Base-by-base conservation (phyloP, 2,329 filamentous ascomycete genomes). In the Cucurbitaria berberidis region DNA sequence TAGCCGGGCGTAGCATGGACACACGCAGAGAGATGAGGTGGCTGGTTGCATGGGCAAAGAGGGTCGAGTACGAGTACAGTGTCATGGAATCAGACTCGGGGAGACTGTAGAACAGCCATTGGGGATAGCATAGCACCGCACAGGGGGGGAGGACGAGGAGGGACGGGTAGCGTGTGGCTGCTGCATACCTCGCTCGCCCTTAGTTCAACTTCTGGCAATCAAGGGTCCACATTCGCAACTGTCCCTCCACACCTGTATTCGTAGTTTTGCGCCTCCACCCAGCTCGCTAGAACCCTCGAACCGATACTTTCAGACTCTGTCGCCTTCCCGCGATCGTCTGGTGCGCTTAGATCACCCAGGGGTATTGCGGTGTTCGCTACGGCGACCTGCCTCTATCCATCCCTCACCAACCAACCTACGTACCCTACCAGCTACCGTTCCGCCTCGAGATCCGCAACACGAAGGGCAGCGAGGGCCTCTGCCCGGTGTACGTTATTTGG, bases 401-500 rank as follows among this genome's bases (percentile, higher is more conserved):
- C 36, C 19, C 36, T 43, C 49, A 46, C 35, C 39, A 44, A 40
- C 38, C 49, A 43, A 45, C 50, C 49, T 44, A 45, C 19, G 30
- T 42, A 52, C 53, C 60, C 35, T 42, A 52, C 53, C 60, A 56
- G 39, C 62, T 53, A n/a, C 51, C 57, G 38, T 45, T 42, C 48
- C 43, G 42, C 43, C 36, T 42, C 43, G 36, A 50, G 45, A 51
- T 54, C 48, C 54, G 54, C 55, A 64, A 40, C 52, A 57, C 46
- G 50, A 51, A 59, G 53, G n/a, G 45, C 55, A 60, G 44, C 53
- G 52, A 63, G 63, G 66, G 64, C 66, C 48, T 52, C 51, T 50
- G 62, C 64, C 63, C 65, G 42, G 59, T 70, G 65, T 72, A 70
- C 59, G 51, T 59, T 67, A 55, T 55, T 60, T 45, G 66, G 64